Percentiles rank a stretch among this genome's conserved stretches.
These are phyloP conservation scores for Phytophthora rubi DNA, from an alignment of 352 stramenopile genomes.

Conservation along the genomic window DNA sequence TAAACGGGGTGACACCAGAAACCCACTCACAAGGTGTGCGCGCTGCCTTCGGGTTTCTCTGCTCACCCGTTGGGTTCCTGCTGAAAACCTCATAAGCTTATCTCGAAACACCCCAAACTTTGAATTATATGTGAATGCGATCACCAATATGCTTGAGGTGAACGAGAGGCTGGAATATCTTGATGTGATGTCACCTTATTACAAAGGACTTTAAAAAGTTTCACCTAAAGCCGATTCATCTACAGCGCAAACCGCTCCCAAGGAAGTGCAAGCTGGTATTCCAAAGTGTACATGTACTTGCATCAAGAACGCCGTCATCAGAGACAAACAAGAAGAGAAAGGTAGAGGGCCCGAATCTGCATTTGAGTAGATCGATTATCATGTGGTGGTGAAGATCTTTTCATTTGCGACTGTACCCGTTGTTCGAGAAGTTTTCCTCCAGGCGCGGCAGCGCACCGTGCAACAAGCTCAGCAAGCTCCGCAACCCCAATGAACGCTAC, in stretches of 20 bases:
- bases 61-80: not conserved
- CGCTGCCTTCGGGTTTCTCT: not conserved
- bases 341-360: not conserved
- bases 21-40: conserved; percentile 5
- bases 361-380: not conserved
- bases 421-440: not conserved
- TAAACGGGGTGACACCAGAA: not conserved
- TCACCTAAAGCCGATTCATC: conserved; percentile 1
- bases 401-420: not conserved
- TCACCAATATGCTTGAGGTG: not conserved
- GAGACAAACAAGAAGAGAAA: not conserved
- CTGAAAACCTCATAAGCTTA: not conserved
- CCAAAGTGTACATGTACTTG: not conserved
- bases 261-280: not conserved
- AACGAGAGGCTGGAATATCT: conserved; percentile 7
- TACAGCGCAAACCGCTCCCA: not conserved
- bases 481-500: not conserved
- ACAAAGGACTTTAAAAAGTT: not conserved
- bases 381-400: not conserved
- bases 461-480: not conserved
- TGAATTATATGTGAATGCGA: not conserved
- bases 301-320: not conserved
- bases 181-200: not conserved
- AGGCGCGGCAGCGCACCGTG: not conserved
- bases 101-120: not conserved